Base-by-base conservation (phyloP, 139 green algal species). In the Micractinium sp. region DNA sequence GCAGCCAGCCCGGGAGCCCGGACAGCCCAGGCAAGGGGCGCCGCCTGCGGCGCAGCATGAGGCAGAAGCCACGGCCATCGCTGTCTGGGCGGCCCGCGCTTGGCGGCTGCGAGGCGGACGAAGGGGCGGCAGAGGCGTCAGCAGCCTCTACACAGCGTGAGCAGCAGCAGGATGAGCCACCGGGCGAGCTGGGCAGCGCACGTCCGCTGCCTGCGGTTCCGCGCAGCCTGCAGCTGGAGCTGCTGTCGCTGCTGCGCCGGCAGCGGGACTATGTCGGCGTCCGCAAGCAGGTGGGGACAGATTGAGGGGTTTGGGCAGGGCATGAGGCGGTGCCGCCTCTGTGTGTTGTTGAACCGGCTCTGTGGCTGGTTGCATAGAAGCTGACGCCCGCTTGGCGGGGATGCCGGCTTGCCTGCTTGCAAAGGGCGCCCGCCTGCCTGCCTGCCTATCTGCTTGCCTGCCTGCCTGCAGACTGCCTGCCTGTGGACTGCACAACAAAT, bases 181-280 rank as follows among this genome's bases (percentile, higher is more conserved):
- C 78, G 3, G 27, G 23, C 41, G 20, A 27, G 78, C 39, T 25
- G 66, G 27, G 39, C 78, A 69, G 47, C 47, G 7, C 47, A 56
- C 9, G 31, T 7, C 41, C 61, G 82, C 61, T 78, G 60, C n/a
- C 82, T 12, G 66, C 35, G 18, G 33, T 76, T 33, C 61, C 82
- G 0, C 18, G 35, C 4, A 14, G 60, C 27, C 83, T 87, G 66
- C 35, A 79, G 20, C 35, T 25, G 2, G 83, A 87, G 31, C 83
- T 87, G 67, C 67, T 87, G 38, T 22, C 16, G 12, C 67, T 81
- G 25, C 41, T 87, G 83, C 41, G 69, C n/a, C 83, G 83, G 27
- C 83, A 87, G 83, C 83, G 63, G 2, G n/a, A 63, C 67, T 87
- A 87, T 53, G 66, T 87, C 29, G 83, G 67, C 33, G 31, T 60